A percentile compares a stretch with the other conserved stretches of the same genome.
Conservation (phyloP, 192 early-diverging fungal genomes). For the Geranomyces michiganensis region DNA sequence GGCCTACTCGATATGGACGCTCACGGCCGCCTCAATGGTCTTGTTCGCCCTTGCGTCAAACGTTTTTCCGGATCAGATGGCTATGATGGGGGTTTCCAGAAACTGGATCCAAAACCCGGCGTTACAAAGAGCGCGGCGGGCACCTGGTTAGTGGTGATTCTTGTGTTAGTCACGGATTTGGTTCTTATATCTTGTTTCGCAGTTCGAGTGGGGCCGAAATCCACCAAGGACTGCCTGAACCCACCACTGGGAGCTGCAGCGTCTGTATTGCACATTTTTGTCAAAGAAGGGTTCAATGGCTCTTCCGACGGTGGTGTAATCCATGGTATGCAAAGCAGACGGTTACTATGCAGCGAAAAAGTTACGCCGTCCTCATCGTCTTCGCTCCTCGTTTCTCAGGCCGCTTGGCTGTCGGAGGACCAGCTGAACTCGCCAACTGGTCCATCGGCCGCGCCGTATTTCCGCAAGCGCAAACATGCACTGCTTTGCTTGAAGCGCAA, state of each 20-base stretch:
- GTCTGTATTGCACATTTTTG: conserved; percentile 14
- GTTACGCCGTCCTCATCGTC: too few relatives aligned
- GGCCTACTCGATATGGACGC: not conserved
- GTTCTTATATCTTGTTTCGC: not conserved
- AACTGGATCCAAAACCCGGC: conserved; percentile 2
- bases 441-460: conserved; percentile 17
- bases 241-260: conserved; percentile 6
- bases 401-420: conserved; percentile 12
- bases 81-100: not conserved
- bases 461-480: conserved; percentile 17
- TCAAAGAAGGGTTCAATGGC: not conserved
- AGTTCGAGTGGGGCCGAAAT: conserved; percentile 12
- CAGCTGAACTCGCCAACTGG: conserved; percentile 8
- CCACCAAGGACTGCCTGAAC: conserved; percentile 19
- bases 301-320: not conserved
- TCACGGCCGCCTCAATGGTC: not conserved
- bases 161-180: too few relatives aligned
- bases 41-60: conserved; percentile 11
- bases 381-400: not conserved
- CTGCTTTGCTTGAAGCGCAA: not conserved
- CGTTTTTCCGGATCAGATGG: conserved; percentile 6
- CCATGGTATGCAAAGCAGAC: not conserved
- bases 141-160: conserved; percentile 13
- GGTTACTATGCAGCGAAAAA: too few relatives aligned
- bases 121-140: not conserved